Evolutionary conservation across 805 yeast genomes (phyloP), one percentile per base, ranked within the genome.

Genomic region (Nakazawaea laoshanensis): DNA sequence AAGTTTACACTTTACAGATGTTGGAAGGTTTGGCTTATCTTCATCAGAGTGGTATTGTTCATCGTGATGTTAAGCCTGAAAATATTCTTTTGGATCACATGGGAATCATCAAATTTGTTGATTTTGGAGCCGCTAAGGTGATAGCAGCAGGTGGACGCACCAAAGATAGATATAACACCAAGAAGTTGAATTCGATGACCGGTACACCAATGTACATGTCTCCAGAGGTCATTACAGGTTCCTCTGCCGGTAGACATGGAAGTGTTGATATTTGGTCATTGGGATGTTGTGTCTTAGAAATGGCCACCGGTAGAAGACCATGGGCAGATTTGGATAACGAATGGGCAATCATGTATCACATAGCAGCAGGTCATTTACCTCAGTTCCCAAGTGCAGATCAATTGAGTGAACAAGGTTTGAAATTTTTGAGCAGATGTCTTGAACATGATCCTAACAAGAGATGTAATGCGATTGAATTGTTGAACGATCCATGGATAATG

Each of bases 171-270:
- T 35, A 30, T 14, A 20, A 30, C 9, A 30, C 39, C 16, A 47
- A 54, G 33, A 61, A 57, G 33, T 45, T 55, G 40, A 63, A 61
- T 38, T 61, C 71, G 19, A 67, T 82, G 64, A 77, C 94, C 2
- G 98, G 98, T 24, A 92, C 98, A 0, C 97, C 97, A 11, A 92
- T 89, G 96, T 92, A 92, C 58, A 89, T 92, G 97, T 86, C 97
- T 0, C 98, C 98, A 0, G 98, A 92, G 49, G 83, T 85, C 0
- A 85, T 92, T 38, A 84, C 92, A 2, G 96, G 96, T 2, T 65
- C 71, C 5, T 55, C 67, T 1, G 50, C 68, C 1, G 80, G 78
- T 21, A 61, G 65, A 35, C 71, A 67, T 42, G 88, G 88, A 3
- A 74, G 77, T 3, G 70, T 64, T 37, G 98, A 92, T 58, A 83